Evolutionary conservation across 345 rosid species (phyloP).

Genomic region (Erodium maritimum): DNA sequence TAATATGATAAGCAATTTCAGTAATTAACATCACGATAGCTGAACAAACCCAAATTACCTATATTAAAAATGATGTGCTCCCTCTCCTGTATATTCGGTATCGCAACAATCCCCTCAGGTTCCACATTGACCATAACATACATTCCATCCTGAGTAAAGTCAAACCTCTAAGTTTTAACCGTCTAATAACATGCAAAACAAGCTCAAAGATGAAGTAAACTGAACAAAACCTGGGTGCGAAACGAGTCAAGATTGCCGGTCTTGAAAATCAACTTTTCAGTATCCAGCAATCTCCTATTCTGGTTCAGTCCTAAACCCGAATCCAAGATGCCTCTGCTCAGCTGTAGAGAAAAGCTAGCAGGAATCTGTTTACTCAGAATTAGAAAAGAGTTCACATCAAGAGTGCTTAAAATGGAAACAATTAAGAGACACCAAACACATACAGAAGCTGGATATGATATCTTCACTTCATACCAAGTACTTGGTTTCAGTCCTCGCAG

Average conservation of each 20-base stretch:
- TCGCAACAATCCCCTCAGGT: conserved; percentile 77
- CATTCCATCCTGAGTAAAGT: conserved; percentile 34
- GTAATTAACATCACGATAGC: background rate
- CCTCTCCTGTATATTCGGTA: conserved; percentile 39
- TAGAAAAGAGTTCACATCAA: conserved; percentile 5
- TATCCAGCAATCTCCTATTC: conserved; percentile 14
- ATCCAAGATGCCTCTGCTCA: conserved; percentile 25
- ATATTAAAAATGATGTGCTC: conserved; percentile 54
- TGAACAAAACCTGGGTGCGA: conserved; percentile 9
- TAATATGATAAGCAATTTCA: background rate
- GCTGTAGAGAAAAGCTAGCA: conserved; percentile 50
- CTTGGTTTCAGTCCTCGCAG: conserved; percentile 54
- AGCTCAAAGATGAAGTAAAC: background rate
- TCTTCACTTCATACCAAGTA: conserved; percentile 95
- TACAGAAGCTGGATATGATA: conserved; percentile 96
- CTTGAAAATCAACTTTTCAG: conserved; percentile 18
- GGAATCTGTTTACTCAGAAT: conserved; percentile 38
- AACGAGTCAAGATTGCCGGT: conserved; percentile 7
- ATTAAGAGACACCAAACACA: conserved; percentile 20
- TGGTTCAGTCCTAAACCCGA: conserved; percentile 11
- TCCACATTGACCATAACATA: conserved; percentile 56
- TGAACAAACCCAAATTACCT: conserved; percentile 27
- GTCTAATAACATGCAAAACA: background rate
- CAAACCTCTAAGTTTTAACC: background rate
- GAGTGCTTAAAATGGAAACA: background rate